phyloP scores from a whole-genome alignment of 1,284 basidiomycete species.

The Gomphus sp. region DNA sequence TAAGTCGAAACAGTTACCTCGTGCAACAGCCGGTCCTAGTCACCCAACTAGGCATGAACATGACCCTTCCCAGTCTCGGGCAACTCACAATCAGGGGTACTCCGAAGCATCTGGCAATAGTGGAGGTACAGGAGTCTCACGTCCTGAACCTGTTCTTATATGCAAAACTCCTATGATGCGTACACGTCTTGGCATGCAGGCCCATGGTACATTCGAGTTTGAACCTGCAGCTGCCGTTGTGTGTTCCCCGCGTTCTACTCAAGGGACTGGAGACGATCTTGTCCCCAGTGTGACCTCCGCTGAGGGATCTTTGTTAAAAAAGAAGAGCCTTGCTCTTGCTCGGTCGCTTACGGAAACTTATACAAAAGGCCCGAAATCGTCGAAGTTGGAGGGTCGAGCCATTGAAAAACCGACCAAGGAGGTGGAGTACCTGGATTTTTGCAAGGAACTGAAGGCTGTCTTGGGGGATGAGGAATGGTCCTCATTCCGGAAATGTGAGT shows the following conservation, averaged over 20 bases:
- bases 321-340: not conserved
- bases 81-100: not conserved
- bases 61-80: not conserved
- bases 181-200: not conserved
- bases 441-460: constrained; percentile 5
- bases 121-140: not conserved
- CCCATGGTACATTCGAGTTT: constrained; percentile 3
- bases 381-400: not conserved
- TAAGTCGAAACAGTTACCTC: not conserved
- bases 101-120: not conserved
- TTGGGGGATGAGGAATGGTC: constrained; percentile 8
- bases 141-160: not conserved
- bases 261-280: not conserved
- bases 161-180: constrained; percentile 1
- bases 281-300: not conserved
- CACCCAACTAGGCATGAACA: not conserved
- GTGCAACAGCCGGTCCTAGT: too few relatives aligned
- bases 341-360: not conserved
- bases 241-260: not conserved
- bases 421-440: constrained; percentile 1
- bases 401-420: not conserved
- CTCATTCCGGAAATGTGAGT: constrained; percentile 8
- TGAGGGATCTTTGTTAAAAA: not conserved
- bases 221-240: constrained; percentile 5
- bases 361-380: not conserved